Evolutionary conservation across 202 grass and related monocot species (phyloP), one percentile per base, ranked within the genome.

Genomic region (Eragrostis tef): DNA sequence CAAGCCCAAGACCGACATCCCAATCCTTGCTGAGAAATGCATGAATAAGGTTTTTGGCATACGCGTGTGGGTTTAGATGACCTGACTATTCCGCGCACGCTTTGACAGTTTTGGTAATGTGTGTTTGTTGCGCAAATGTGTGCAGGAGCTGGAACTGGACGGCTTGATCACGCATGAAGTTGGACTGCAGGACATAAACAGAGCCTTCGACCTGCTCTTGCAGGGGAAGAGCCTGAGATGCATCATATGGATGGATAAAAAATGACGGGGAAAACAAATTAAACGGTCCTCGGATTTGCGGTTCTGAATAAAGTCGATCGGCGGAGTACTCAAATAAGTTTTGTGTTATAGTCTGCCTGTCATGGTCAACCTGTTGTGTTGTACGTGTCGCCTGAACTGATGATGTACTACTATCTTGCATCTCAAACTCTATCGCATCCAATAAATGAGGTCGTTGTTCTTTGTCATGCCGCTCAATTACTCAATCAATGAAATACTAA

Each of bases 1-100:
- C 14, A 94, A 97, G 67, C 65, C 91, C 21, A 97, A 97, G 70
- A 87, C 27, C 0, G 90, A 97, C 78, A 91, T 97, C 68, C 93
- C 93, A 9, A 81, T 81, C 47, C 88, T 97, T 9, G 81, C 88
- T 11, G 11, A 78, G 19, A 85, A 84, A 62, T 97, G 86, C 87
- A 80, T 91, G 15, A 81, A 56, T 48, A 89, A 87, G 93, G 92
- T 94, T 25, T 31, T 31, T 31, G 29, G 16, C 11, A 41, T 41
- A 46, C 29, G 2, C 26, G 3, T 53, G 22, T 53, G 22, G 45
- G 0, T 41, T 11, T 15, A 44, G 14, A 27, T 41, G 21, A 42
- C 21, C 22, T 14, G 44, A 53, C 1, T 27, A 6, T 64, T 64
- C 3, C 10, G 11, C 58, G 6, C 58, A 14, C 3, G 26, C 5